A percentile compares a stretch with the other conserved stretches of the same genome.
Conservation (phyloP, 2,329 filamentous ascomycete species). For the Aspergillus fumigatus region DNA sequence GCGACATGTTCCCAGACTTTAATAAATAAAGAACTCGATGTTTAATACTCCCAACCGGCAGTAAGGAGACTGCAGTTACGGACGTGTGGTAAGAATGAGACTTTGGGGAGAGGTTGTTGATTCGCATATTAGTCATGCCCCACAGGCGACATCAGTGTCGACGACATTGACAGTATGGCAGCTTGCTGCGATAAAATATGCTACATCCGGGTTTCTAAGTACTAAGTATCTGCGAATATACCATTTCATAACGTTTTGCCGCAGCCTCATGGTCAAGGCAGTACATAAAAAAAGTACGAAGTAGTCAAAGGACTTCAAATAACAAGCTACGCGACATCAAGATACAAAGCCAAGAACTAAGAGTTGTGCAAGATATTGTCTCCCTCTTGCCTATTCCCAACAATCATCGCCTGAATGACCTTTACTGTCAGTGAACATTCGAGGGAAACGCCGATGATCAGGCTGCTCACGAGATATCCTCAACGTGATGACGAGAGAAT, state of each 20-base stretch:
- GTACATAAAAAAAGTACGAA: not conserved
- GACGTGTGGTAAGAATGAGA: not conserved
- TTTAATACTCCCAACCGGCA: not conserved
- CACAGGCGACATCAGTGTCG: constrained; percentile 3
- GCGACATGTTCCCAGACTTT: constrained; percentile 38
- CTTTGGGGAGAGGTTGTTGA: constrained; percentile 3
- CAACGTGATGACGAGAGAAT: not conserved
- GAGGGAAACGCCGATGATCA: not conserved
- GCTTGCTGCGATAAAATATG: not conserved
- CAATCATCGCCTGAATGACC: not conserved
- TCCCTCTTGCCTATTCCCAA: not conserved
- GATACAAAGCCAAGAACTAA: not conserved
- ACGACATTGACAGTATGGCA: not conserved
- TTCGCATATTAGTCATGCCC: constrained; percentile 20
- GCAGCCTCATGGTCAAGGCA: not conserved
- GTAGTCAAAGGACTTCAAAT: not conserved
- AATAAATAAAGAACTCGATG: not conserved
- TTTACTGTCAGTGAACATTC: not conserved
- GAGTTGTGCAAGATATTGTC: not conserved
- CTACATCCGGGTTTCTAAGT: not conserved
- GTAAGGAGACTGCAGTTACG: not conserved
- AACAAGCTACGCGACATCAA: not conserved
- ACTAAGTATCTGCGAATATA: not conserved
- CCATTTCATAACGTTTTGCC: not conserved
- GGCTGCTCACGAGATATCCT: not conserved